Percentiles rank a stretch among this genome's conserved stretches.
Conservation (phyloP, 495 filamentous ascomycete species). For the Elasticomyces elasticus region DNA sequence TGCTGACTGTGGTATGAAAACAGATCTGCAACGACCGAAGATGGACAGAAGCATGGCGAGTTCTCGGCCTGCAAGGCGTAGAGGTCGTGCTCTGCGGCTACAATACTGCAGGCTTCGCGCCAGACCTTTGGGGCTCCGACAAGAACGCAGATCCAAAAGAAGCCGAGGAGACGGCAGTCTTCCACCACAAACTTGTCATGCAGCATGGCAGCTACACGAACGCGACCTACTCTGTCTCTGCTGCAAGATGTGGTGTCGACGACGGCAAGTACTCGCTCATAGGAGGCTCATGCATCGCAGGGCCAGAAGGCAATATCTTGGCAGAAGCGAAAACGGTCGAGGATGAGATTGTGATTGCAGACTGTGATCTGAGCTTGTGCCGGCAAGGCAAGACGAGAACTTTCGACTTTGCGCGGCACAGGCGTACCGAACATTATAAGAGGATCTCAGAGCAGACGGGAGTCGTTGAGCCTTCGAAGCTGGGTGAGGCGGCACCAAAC, state of each 20-base stretch:
- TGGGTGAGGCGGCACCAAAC: neutral
- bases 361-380: conserved; percentile 39
- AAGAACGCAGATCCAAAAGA: conserved; percentile 32
- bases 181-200: conserved; percentile 41
- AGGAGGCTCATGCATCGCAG: conserved; percentile 42
- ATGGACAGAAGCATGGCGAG: conserved; percentile 42
- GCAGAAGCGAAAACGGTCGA: conserved; percentile 36
- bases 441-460: conserved; percentile 35
- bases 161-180: conserved; percentile 35
- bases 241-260: conserved; percentile 39
- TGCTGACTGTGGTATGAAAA: too few species aligned
- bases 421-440: conserved; percentile 38
- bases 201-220: conserved; percentile 42
- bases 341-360: conserved; percentile 40
- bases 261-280: conserved; percentile 39
- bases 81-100: conserved; percentile 43
- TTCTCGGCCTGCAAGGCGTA: conserved; percentile 40
- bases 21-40: conserved; percentile 42
- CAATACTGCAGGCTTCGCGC: conserved; percentile 40
- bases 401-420: conserved; percentile 40
- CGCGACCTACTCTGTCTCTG: conserved; percentile 37
- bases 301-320: conserved; percentile 40
- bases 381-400: conserved; percentile 35
- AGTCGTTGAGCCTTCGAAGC: conserved; percentile 35
- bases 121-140: conserved; percentile 35